Percentiles rank a stretch among this genome's conserved stretches.
phyloP scores from a whole-genome alignment of 106 monocot genomes.

The Platanthera guangdongensis region DNA sequence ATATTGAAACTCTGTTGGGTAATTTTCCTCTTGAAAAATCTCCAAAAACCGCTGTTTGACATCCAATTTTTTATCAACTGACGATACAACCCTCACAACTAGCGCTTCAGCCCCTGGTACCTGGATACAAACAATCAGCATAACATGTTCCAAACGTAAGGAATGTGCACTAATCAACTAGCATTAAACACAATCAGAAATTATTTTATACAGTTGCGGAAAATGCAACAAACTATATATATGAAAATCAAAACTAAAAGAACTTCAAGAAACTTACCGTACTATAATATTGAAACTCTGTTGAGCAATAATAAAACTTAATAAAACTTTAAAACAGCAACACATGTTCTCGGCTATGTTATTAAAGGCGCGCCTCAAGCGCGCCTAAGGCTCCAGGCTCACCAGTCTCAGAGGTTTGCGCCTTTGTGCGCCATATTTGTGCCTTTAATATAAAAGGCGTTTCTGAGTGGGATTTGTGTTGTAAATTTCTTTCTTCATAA shows the following conservation, averaged over 20 bases:
- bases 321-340: neutral
- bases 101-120: slow-evolving; percentile 79
- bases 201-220: neutral
- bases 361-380: no score
- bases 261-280: neutral
- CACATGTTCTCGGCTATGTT: neutral
- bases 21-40: slow-evolving; percentile 89
- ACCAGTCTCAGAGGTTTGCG: no score
- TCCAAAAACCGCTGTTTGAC: slow-evolving; percentile 83
- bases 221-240: neutral
- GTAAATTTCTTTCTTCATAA: no score
- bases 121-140: slow-evolving; percentile 19
- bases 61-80: slow-evolving; percentile 90
- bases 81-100: slow-evolving; percentile 91
- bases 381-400: no score
- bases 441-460: no score
- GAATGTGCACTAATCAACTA: neutral
- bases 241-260: neutral
- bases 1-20: slow-evolving; percentile 81
- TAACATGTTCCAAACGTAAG: neutral
- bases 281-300: no score
- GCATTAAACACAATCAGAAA: neutral
- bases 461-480: no score
- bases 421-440: no score
- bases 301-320: neutral